Conservation (phyloP, 768 basidiomycete species). For the Lenzites betulinus region DNA sequence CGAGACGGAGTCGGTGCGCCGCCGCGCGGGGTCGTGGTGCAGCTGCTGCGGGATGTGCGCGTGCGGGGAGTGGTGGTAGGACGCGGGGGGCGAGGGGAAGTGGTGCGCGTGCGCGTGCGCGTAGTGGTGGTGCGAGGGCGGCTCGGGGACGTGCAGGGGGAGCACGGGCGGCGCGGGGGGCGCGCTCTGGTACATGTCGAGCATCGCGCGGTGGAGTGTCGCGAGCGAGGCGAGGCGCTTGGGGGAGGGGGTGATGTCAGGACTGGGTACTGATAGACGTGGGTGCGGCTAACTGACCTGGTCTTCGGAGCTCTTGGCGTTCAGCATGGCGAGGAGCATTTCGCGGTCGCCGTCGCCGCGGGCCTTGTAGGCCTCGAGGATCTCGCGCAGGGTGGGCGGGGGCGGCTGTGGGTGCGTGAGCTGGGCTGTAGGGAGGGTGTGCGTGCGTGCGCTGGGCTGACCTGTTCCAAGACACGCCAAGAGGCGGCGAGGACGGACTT, state of each 20-base stretch:
- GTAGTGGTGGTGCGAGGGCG: slow-evolving; percentile 17
- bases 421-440: not conserved
- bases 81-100: slow-evolving; percentile 31
- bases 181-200: slow-evolving; percentile 57
- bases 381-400: slow-evolving; percentile 82
- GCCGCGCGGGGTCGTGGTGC: slow-evolving; percentile 8
- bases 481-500: slow-evolving; percentile 44
- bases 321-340: slow-evolving; percentile 87
- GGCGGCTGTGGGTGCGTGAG: slow-evolving; percentile 50
- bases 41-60: slow-evolving; percentile 29
- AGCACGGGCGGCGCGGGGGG: slow-evolving; percentile 21
- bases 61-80: slow-evolving; percentile 34
- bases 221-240: slow-evolving; percentile 75
- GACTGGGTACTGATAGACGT: slow-evolving; percentile 11
- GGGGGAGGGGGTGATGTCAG: slow-evolving; percentile 6
- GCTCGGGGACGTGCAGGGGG: slow-evolving; percentile 19
- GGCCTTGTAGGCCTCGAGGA: slow-evolving; percentile 79
- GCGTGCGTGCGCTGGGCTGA: slow-evolving; percentile 25
- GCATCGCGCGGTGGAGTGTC: slow-evolving; percentile 67
- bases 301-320: slow-evolving; percentile 91
- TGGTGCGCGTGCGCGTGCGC: slow-evolving; percentile 19
- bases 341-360: slow-evolving; percentile 93
- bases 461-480: slow-evolving; percentile 51
- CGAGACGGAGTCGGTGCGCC: slow-evolving; percentile 40
- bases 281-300: slow-evolving; percentile 52